Evolutionary conservation across 2,329 filamentous ascomycete species (phyloP), one percentile per base, ranked within the genome.

Genomic region (Fusarium napiforme): DNA sequence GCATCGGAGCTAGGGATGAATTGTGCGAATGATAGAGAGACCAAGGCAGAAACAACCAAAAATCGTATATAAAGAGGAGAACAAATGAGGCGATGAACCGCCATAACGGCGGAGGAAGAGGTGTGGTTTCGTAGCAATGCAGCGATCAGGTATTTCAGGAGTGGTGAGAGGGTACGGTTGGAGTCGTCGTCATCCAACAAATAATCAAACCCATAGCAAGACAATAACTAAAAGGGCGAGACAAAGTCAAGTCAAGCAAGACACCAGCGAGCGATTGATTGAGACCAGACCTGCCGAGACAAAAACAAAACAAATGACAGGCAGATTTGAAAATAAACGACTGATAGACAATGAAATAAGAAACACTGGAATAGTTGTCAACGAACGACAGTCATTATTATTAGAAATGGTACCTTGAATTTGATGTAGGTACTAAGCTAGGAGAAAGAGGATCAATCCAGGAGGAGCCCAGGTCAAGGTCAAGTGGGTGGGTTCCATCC

Each of bases 1-100:
- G 77, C 73, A 56, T 81, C 79, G 50, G 67, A 59, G 46, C 79
- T 74, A 47, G 77, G 74, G 53, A 80, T 68, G 63, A 82, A 84
- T 55, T 84, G 82, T 18, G 82, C 82, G 36, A 71, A 63, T 15
- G 74, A 71, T 19, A 49, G 47, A 14, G 72, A 64, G 47, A 72
- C 50, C 39, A 78, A 59, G 45, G 75, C 37, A 42, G 60, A 65
- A 32, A 71, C 42, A 60, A 79, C 46, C 50, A 73, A 57, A 32
- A 76, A 53, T 21, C 39, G 66, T 49, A 69, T 59, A 58, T 62
- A 67, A 19, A 62, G 39, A 69, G 60, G 50, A 21, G 60, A 53
- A 39, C 21, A 37, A 10, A 49, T 47, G 16, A 64, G 53, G 57
- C 47, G 53, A 75, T 37, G 55, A 55, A 45, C 39, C 73, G 67